These are phyloP conservation scores for Dicorynia guianensis DNA, from an alignment of 306 rosid species.

Conservation along the genomic window DNA sequence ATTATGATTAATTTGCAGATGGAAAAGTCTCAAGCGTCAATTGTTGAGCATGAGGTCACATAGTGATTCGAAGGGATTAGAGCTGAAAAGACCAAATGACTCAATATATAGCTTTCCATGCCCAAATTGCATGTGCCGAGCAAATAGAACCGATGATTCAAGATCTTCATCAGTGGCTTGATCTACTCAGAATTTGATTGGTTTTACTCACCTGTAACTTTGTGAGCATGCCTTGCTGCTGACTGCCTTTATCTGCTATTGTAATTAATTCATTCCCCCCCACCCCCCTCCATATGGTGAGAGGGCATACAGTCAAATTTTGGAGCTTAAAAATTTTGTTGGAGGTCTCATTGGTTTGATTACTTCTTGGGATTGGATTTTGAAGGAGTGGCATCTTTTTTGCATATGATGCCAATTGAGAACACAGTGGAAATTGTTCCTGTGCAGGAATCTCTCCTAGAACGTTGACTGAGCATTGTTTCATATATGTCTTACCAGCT, in stretches of 20 bases:
- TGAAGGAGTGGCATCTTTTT: slow-evolving; percentile 55
- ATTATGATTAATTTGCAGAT: slow-evolving; percentile 60
- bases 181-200: slow-evolving; percentile 51
- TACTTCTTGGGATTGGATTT: slow-evolving; percentile 55
- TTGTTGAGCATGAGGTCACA: slow-evolving; percentile 81
- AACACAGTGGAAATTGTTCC: slow-evolving; percentile 46
- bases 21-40: slow-evolving; percentile 92
- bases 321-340: slow-evolving; percentile 58
- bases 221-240: slow-evolving; percentile 63
- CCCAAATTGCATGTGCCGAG: slow-evolving; percentile 97
- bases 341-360: slow-evolving; percentile 59
- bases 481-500: slow-evolving; percentile 32
- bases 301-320: slow-evolving; percentile 62
- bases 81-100: slow-evolving; percentile 87
- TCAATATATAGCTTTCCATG: slow-evolving; percentile 94
- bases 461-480: slow-evolving; percentile 42
- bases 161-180: slow-evolving; percentile 61
- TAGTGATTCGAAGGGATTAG: slow-evolving; percentile 93
- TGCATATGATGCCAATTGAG: slow-evolving; percentile 50
- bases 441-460: slow-evolving; percentile 44
- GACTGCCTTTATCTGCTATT: slow-evolving; percentile 49
- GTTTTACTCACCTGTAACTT: slow-evolving; percentile 50
- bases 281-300: slow-evolving; percentile 48
- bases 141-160: slow-evolving; percentile 67
- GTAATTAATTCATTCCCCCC: slow-evolving; percentile 72